phyloP scores from a whole-genome alignment of 192 early-diverging fungal genomes.

The Gorgonomyces haynaldii region DNA sequence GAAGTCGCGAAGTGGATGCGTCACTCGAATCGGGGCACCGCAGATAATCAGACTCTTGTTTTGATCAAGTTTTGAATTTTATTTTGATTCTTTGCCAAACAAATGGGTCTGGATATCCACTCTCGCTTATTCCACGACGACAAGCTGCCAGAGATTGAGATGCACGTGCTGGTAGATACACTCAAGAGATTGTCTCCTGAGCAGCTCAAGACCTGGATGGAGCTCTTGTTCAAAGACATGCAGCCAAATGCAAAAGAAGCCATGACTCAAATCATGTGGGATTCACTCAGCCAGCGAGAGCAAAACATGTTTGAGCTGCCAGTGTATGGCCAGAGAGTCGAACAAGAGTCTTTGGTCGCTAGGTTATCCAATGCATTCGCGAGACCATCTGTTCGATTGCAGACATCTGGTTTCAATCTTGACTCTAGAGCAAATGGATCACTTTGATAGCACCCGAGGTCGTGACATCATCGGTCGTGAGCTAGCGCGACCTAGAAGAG shows the following conservation, averaged over 20 bases:
- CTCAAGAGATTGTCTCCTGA: not conserved
- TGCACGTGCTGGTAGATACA: not conserved
- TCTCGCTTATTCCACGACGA: not conserved
- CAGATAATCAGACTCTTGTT: not conserved
- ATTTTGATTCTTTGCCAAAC: not conserved
- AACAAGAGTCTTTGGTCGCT: not conserved
- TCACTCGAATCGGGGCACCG: not conserved
- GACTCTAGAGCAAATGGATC: not conserved
- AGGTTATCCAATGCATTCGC: not conserved
- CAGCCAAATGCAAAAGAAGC: not conserved
- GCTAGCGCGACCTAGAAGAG: not conserved
- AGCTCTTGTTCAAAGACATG: not conserved
- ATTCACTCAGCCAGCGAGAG: not conserved
- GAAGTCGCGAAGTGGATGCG: not conserved
- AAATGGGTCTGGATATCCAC: not conserved
- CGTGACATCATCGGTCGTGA: not conserved
- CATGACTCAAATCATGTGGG: slow-evolving; percentile 5
- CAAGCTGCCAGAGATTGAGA: not conserved
- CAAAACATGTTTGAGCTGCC: slow-evolving; percentile 2
- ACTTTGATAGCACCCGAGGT: not conserved
- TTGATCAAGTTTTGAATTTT: not conserved
- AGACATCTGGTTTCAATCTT: not conserved
- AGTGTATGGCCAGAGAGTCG: not conserved
- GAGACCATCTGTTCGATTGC: not conserved
- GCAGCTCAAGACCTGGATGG: not conserved